Evolutionary conservation across 768 basidiomycete genomes (phyloP), one percentile per base, ranked within the genome.

Genomic region (Collybia sordida): DNA sequence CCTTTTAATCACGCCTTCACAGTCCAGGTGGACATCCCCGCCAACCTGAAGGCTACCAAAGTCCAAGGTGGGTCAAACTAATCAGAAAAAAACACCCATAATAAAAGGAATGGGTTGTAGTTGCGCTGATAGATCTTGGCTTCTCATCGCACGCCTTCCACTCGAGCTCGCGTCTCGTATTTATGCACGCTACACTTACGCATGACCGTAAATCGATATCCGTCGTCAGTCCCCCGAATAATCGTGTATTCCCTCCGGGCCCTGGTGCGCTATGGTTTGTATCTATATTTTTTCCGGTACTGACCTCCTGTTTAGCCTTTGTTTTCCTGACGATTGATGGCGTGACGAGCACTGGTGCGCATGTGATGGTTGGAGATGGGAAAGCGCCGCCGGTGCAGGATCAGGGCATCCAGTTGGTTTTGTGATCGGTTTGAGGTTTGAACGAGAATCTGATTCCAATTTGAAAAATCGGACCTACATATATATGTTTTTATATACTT

Each of bases 111-210:
- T 42, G 17, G 24, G 17, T 45, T 24, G 6, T 42, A 74, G 73
- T 73, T 21, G 63, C 67, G 6, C 53, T 76, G 11, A 69, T 70
- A 51, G 73, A 76, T 50, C 62, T 73, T n/a, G 72, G 73, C 0
- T 75, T 74, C 54, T 70, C 70, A 0, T 70, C 74, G 1, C 74
- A 76, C 48, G 72, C 31, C 31, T 31, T 31, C 31, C 31, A 31
- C 31, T 6, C 31, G 11, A 31, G 31, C 31, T 31, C 31, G 11
- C 31, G 31, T 31, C 31, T 31, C 14, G 31, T 31, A 12, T 31
- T 31, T 11, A 31, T 31, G 31, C 9, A 31, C 9, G 31, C 31
- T 12, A 12, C 35, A 35, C 24, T 44, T 23, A 4, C 44, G 15
- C 9, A 18, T 24, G 8, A 17, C 27, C 6, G 43, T 1, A 45